A percentile compares a stretch with the other conserved stretches of the same genome.
Evolutionary conservation across 2,329 filamentous ascomycete genomes (phyloP).

Genomic region (Phaeosphaeria sp.): DNA sequence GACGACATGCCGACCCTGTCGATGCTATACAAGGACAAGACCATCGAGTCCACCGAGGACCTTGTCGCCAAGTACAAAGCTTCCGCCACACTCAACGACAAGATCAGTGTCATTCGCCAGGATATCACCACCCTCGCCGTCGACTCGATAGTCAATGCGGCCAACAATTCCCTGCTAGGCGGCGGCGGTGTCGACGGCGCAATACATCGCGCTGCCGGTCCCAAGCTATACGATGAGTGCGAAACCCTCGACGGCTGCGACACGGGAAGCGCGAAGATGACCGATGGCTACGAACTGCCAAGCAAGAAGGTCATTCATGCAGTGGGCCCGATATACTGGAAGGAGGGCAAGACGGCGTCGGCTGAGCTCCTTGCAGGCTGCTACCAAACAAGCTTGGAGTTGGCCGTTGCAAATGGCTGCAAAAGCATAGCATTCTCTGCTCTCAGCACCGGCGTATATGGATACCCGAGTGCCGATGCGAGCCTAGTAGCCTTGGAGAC

Average conservation of each 20-base stretch:
- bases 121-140: conserved; percentile 83
- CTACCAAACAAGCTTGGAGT: conserved; percentile 73
- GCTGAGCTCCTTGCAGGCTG: conserved; percentile 62
- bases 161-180: conserved; percentile 78
- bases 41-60: conserved; percentile 49
- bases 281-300: conserved; percentile 76
- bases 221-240: conserved; percentile 72
- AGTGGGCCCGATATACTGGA: conserved; percentile 80
- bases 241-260: conserved; percentile 72
- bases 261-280: conserved; percentile 85
- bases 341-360: conserved; percentile 47
- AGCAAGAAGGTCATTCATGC: conserved; percentile 85
- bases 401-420: conserved; percentile 72
- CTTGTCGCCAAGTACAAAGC: conserved; percentile 18
- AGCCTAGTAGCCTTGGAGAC: conserved; percentile 73
- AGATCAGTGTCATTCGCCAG: conserved; percentile 71
- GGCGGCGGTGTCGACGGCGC: conserved; percentile 83
- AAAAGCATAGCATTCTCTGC: conserved; percentile 81
- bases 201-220: conserved; percentile 84
- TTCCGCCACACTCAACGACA: conserved; percentile 62
- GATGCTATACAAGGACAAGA: conserved; percentile 68
- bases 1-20: conserved; percentile 68
- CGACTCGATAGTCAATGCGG: conserved; percentile 91
- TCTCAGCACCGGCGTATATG: conserved; percentile 88
- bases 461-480: conserved; percentile 78